Evolutionary conservation across 2,329 filamentous ascomycete species (phyloP).

Genomic region (Talaromyces sp.): DNA sequence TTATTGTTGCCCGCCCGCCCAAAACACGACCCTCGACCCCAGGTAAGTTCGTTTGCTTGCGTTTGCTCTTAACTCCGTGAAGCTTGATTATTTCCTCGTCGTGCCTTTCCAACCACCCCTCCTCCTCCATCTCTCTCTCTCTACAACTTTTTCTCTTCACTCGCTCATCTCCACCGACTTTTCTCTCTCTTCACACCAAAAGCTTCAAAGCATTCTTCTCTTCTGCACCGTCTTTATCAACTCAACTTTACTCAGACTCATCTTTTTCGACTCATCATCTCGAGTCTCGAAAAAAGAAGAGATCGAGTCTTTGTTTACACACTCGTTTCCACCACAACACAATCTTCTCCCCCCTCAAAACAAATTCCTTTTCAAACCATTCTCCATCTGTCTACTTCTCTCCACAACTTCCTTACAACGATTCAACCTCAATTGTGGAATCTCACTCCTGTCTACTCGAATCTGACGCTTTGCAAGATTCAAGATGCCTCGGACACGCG

Average conservation of each 20-base stretch:
- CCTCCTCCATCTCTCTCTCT: background rate
- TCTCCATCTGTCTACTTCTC: background rate
- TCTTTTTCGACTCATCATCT: background rate
- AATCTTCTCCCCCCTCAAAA: background rate
- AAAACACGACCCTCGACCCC: background rate
- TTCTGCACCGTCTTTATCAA: background rate
- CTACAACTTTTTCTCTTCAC: background rate
- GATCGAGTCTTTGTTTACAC: conserved; percentile 2
- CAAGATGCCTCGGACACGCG: conserved; percentile 18
- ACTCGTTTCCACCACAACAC: background rate
- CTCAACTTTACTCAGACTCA: background rate
- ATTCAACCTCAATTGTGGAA: background rate
- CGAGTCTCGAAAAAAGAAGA: conserved; percentile 3
- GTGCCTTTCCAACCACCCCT: background rate
- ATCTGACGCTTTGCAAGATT: conserved; percentile 9
- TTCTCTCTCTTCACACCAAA: background rate
- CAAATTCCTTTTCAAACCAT: background rate
- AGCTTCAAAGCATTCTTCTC: background rate
- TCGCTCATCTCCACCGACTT: background rate
- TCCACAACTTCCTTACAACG: background rate
- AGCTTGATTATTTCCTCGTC: background rate
- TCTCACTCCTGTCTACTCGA: background rate
- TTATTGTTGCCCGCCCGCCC: background rate
- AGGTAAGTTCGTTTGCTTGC: conserved; percentile 12
- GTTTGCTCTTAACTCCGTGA: conserved; percentile 13